A percentile compares a stretch with the other conserved stretches of the same genome.
phyloP scores from a whole-genome alignment of 805 yeast species.

The Cyberlindnera mrakii region DNA sequence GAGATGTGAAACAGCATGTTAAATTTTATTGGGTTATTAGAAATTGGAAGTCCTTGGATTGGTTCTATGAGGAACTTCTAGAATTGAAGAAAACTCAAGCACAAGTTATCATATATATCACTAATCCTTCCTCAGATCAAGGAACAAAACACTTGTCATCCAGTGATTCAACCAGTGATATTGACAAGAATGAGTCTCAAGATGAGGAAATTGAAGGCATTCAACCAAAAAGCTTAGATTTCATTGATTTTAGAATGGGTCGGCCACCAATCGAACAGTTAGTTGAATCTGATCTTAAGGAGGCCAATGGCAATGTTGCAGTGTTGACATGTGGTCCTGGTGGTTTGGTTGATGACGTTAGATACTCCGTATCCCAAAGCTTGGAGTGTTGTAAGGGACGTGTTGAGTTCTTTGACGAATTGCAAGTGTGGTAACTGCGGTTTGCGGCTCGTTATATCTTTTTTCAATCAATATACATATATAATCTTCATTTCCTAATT shows the following conservation, averaged over 20 bases:
- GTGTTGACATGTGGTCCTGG: conserved; percentile 54
- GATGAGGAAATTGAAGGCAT: background rate
- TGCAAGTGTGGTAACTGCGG: conserved; percentile 47
- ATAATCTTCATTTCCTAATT: background rate
- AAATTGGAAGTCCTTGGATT: conserved; percentile 42
- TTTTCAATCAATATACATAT: background rate
- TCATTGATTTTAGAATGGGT: conserved; percentile 36
- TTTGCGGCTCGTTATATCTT: background rate
- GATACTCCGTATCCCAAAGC: conserved; percentile 36
- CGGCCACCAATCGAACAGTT: conserved; percentile 39
- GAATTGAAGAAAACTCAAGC: conserved; percentile 20
- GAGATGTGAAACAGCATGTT: conserved; percentile 24
- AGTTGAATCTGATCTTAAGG: conserved; percentile 31
- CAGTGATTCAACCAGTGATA: conserved; percentile 4
- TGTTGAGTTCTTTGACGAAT: conserved; percentile 51
- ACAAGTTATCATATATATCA: conserved; percentile 16
- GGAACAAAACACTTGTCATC: conserved; percentile 7
- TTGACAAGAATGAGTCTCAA: conserved; percentile 4
- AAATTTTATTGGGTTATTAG: conserved; percentile 64
- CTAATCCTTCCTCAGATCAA: conserved; percentile 16
- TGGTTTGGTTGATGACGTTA: conserved; percentile 44
- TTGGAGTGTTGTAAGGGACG: conserved; percentile 28
- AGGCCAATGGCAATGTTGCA: conserved; percentile 33
- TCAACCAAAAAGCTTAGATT: conserved; percentile 13
- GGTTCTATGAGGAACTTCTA: conserved; percentile 43